These are phyloP conservation scores for Phytophthora sp. DNA, from an alignment of 352 stramenopile genomes.

Conservation along the genomic window DNA sequence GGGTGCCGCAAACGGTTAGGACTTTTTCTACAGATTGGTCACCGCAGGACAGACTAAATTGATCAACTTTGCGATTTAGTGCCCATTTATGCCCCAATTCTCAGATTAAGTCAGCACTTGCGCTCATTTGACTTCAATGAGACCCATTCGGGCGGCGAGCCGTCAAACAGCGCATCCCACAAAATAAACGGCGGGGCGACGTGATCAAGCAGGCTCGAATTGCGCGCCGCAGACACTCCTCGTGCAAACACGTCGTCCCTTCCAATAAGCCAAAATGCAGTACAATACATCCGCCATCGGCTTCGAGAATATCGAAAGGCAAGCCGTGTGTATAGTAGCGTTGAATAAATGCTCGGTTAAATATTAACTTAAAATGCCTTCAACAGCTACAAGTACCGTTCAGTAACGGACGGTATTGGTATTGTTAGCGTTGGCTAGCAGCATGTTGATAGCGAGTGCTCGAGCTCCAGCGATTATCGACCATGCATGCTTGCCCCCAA, in stretches of 20 bases:
- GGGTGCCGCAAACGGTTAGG: no score
- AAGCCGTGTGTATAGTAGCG: neutral
- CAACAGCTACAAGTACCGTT: constrained; percentile 16
- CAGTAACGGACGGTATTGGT: constrained; percentile 13
- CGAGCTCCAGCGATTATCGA: no score
- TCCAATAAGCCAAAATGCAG: neutral
- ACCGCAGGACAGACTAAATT: no score
- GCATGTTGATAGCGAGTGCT: no score
- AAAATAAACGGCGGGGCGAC: constrained; percentile 36
- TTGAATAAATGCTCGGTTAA: neutral
- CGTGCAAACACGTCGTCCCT: constrained; percentile 21
- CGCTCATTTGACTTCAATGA: constrained; percentile 7
- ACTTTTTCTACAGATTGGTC: no score
- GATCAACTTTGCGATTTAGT: no score
- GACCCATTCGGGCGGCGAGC: neutral
- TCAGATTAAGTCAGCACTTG: neutral
- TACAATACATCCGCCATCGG: neutral
- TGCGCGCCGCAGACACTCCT: neutral
- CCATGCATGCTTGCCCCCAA: constrained; percentile 7
- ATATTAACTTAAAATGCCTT: constrained; percentile 4
- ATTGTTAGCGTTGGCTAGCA: constrained; percentile 15
- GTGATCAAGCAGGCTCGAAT: neutral
- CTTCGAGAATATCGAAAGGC: neutral
- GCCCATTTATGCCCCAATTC: neutral
- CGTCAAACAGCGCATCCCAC: neutral